Conservation (phyloP, 495 filamentous ascomycete species). For the Podospora pseudopauciseta region DNA sequence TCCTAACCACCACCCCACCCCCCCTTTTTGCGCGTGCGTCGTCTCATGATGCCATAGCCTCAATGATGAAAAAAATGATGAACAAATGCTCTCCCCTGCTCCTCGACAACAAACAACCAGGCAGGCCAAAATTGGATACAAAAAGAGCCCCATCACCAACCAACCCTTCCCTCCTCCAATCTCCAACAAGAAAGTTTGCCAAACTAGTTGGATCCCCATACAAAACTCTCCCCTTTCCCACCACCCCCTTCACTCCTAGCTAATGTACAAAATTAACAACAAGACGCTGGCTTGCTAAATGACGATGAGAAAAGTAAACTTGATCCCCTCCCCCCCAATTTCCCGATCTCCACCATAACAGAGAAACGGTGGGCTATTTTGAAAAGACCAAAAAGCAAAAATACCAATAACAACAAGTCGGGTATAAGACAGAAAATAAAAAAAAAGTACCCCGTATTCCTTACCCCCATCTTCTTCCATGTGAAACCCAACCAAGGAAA, state of each 20-base stretch:
- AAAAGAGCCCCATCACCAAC: background rate
- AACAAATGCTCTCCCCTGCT: background rate
- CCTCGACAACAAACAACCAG: background rate
- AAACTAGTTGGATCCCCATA: background rate
- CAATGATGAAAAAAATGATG: background rate
- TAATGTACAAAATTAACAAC: background rate
- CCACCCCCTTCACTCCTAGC: background rate
- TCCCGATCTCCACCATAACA: background rate
- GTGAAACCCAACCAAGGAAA: constrained; percentile 4
- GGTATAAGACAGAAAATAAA: constrained; percentile 26
- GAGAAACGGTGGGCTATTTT: background rate
- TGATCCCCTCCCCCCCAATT: background rate
- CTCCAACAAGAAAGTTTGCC: background rate
- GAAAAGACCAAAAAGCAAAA: background rate
- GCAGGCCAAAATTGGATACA: background rate
- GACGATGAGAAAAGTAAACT: background rate
- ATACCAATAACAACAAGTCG: constrained; percentile 17
- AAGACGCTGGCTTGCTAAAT: background rate
- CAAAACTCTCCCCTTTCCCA: background rate
- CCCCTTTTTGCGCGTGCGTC: background rate
- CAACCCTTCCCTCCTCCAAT: no score
- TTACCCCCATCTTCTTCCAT: background rate
- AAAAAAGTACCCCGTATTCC: constrained; percentile 4
- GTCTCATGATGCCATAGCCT: background rate
- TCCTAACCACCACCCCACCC: no score